Base-by-base conservation (phyloP, 2,329 filamentous ascomycete genomes). In the Nigrospora oryzae region DNA sequence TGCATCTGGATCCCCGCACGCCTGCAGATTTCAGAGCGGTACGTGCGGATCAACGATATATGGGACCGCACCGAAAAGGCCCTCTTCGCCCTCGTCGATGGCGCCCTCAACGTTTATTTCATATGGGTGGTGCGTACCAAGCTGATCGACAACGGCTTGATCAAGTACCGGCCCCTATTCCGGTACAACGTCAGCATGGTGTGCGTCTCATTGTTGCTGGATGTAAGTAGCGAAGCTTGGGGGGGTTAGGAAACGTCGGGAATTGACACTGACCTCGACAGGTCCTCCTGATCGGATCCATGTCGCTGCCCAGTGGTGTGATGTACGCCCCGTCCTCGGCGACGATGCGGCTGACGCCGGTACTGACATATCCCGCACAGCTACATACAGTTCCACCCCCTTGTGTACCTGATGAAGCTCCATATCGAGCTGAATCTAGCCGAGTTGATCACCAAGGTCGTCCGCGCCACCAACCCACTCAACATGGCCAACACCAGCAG, bases 381-480 rank as follows among this genome's bases (percentile, higher is more conserved):
- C 7, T 72, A 73, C 49, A 67, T 74, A 48, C 70, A 74, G 51
- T 73, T 76, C 52, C 71, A 75, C 45, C 72, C 73, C 0, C 59
- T 75, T 4, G 71, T 71, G 12, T 76, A 75, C 51, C 64, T 70
- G n/a, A 70, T 75, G 39, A 76, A 76, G 46, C 63, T 76, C 34
- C 70, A 75, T 50, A 75, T 76, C 49, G 73, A 76, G 52, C 69
- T 76, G 65, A 67, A 67, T 12, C 75, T 76, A 71, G 71, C 73
- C 41, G 67, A 69, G 33, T 65, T 76, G 19, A 75, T 76, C 49
- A 66, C 57, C 34, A 66, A 64, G 42, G 59, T 70, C 39, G 40
- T 46, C 13, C 37, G 40, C 15, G 35, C 46, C 11, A 36, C 38
- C 14, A 47, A 44, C 42, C 42, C 42, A 13, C 32, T 44, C 11